Evolutionary conservation across 2,329 filamentous ascomycete genomes (phyloP).

Genomic region (Volutella citrinella): DNA sequence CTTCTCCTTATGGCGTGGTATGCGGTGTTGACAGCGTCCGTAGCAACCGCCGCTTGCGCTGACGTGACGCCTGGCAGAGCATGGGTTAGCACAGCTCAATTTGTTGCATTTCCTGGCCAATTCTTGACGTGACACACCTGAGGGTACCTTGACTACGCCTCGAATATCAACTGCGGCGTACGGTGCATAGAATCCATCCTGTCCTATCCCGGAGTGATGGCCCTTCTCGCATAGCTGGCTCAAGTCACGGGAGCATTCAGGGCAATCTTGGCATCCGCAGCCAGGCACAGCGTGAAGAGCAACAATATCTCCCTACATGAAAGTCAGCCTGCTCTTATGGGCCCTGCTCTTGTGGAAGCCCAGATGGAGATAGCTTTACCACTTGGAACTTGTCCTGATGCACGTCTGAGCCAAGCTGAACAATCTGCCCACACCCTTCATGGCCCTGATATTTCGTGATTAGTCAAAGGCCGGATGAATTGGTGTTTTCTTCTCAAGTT

Average conservation of each 20-base stretch:
- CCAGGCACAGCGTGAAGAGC: constrained; percentile 20
- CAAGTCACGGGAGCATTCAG: constrained; percentile 38
- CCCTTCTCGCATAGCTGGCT: constrained; percentile 34
- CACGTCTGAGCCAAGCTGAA: constrained; percentile 9
- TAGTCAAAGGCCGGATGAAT: neutral
- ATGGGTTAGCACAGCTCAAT: too few relatives aligned
- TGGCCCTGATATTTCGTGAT: constrained; percentile 10
- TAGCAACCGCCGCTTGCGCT: constrained; percentile 17
- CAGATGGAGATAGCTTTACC: neutral
- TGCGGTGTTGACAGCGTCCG: constrained; percentile 18
- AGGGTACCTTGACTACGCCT: constrained; percentile 14
- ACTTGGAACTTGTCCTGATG: constrained; percentile 3
- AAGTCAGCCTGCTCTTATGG: too few relatives aligned
- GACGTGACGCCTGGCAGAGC: constrained; percentile 10
- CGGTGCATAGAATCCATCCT: constrained; percentile 41
- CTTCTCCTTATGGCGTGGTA: constrained; percentile 17
- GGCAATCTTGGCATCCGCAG: constrained; percentile 11
- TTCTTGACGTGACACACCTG: constrained; percentile 4
- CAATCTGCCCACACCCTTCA: constrained; percentile 16
- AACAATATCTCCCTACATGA: constrained; percentile 18
- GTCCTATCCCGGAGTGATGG: constrained; percentile 41
- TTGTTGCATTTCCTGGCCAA: too few relatives aligned
- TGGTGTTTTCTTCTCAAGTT: too few relatives aligned
- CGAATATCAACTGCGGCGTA: constrained; percentile 30
- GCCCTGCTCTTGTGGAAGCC: neutral